phyloP scores from a whole-genome alignment of 108 stramenopile species.

The Seminavis robusta region DNA sequence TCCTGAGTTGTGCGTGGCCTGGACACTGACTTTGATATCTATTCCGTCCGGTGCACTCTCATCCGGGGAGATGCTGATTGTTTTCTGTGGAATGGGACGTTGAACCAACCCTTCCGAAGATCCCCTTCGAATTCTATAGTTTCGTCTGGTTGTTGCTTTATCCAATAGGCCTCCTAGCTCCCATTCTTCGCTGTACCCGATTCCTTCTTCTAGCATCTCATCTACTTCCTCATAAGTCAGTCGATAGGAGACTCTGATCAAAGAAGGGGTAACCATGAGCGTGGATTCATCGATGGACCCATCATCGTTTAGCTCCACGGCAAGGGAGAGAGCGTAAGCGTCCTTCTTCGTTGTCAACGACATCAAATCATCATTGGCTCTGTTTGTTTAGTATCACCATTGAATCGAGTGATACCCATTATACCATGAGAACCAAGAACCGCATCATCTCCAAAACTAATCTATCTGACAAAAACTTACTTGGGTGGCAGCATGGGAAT shows the following conservation, averaged over 20 bases:
- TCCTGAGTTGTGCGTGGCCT: constrained; percentile 68
- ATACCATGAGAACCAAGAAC: too few species aligned
- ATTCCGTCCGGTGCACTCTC: constrained; percentile 24
- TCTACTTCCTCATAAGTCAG: constrained; percentile 80
- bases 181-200: constrained; percentile 80
- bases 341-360: constrained; percentile 51
- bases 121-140: constrained; percentile 50
- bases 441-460: too few species aligned
- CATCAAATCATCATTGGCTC: constrained; percentile 47
- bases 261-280: constrained; percentile 55
- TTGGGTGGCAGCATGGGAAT: constrained; percentile 68
- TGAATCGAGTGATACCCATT: neutral
- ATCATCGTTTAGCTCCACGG: constrained; percentile 63
- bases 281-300: constrained; percentile 56
- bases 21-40: constrained; percentile 48
- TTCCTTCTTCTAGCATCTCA: constrained; percentile 79
- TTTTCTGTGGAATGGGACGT: constrained; percentile 56
- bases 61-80: constrained; percentile 29
- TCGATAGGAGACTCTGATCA: constrained; percentile 63
- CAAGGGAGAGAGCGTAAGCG: constrained; percentile 54
- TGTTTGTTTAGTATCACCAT: neutral
- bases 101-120: constrained; percentile 64
- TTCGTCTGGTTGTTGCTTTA: constrained; percentile 51
- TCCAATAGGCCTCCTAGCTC: constrained; percentile 69
- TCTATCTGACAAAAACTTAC: constrained; percentile 27